A percentile compares a stretch with the other conserved stretches of the same genome.
phyloP scores from a whole-genome alignment of 352 stramenopile species.

The Pythium angustatum region DNA sequence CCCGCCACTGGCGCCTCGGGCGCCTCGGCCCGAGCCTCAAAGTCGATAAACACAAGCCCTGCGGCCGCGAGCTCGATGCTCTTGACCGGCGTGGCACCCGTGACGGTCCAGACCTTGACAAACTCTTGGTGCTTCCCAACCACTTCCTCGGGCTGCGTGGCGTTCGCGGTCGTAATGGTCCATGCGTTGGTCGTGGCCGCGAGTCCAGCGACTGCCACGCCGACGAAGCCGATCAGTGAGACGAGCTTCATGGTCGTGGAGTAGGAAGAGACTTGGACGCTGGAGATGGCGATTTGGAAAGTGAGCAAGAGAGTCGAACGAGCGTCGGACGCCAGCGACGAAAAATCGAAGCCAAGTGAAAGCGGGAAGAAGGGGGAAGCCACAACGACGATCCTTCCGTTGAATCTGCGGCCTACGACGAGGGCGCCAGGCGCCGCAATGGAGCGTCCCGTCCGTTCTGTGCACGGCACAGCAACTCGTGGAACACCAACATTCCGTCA shows the following conservation, averaged over 20 bases:
- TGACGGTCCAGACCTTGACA: constrained; percentile 25
- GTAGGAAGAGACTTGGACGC: background rate
- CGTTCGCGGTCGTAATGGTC: constrained; percentile 23
- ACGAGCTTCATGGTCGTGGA: constrained; percentile 22
- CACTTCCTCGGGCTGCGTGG: constrained; percentile 7
- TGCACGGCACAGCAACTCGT: no score
- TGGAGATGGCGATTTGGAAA: constrained; percentile 14
- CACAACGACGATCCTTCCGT: no score
- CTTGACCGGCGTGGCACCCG: constrained; percentile 7
- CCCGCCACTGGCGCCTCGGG: constrained; percentile 3
- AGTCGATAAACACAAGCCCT: constrained; percentile 25
- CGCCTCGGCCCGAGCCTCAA: background rate
- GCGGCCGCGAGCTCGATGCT: constrained; percentile 12
- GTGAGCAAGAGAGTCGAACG: constrained; percentile 7
- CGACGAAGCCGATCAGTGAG: constrained; percentile 3
- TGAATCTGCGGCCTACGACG: no score
- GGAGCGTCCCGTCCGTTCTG: no score
- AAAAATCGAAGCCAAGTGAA: no score
- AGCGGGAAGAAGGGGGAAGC: no score
- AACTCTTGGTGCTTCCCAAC: constrained; percentile 20
- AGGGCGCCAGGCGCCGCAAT: no score
- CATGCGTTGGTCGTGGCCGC: constrained; percentile 7
- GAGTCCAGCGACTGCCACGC: background rate
- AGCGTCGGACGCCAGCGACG: no score
- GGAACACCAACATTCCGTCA: no score